These are phyloP conservation scores for Didymellaceae sp. DNA, from an alignment of 2,329 filamentous ascomycete species.

Conservation along the genomic window DNA sequence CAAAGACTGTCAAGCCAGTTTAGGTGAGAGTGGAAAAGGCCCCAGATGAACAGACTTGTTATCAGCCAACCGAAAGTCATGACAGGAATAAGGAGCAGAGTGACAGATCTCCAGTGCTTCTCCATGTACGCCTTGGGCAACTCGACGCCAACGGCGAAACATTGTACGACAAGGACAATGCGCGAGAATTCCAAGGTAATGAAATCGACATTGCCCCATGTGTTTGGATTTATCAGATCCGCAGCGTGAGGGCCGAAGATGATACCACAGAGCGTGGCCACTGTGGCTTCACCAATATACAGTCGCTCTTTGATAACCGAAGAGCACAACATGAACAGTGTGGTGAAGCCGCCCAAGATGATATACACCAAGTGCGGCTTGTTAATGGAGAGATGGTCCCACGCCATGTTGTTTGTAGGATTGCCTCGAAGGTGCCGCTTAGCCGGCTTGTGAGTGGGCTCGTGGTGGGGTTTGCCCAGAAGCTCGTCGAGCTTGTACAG, in stretches of 20 bases:
- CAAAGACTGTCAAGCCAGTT: slow-evolving; percentile 90
- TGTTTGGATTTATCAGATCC: slow-evolving; percentile 74
- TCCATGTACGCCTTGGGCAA: slow-evolving; percentile 97
- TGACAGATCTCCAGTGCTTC: slow-evolving; percentile 91
- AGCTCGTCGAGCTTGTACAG: slow-evolving; percentile 17
- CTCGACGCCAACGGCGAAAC: slow-evolving; percentile 90
- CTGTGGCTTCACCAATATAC: slow-evolving; percentile 98
- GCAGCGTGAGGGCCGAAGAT: slow-evolving; percentile 88
- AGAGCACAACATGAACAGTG: slow-evolving; percentile 97
- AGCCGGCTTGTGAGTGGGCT: slow-evolving; percentile 17
- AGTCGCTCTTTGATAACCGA: slow-evolving; percentile 97
- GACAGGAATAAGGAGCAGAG: slow-evolving; percentile 86
- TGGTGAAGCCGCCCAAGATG: slow-evolving; percentile 96
- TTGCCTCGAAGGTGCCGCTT: slow-evolving; percentile 11
- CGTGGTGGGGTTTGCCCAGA: slow-evolving; percentile 17
- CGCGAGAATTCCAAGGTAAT: slow-evolving; percentile 89
- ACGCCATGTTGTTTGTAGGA: slow-evolving; percentile 64
- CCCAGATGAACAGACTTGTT: slow-evolving; percentile 94
- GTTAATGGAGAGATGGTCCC: slow-evolving; percentile 84
- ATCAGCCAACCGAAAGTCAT: slow-evolving; percentile 97
- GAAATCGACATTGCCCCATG: slow-evolving; percentile 84
- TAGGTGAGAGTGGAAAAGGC: slow-evolving; percentile 75
- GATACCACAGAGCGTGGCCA: slow-evolving; percentile 85
- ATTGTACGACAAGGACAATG: slow-evolving; percentile 88
- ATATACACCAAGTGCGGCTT: slow-evolving; percentile 98